Evolutionary conservation across 306 rosid species (phyloP).

Genomic region (Quercus mongolica): DNA sequence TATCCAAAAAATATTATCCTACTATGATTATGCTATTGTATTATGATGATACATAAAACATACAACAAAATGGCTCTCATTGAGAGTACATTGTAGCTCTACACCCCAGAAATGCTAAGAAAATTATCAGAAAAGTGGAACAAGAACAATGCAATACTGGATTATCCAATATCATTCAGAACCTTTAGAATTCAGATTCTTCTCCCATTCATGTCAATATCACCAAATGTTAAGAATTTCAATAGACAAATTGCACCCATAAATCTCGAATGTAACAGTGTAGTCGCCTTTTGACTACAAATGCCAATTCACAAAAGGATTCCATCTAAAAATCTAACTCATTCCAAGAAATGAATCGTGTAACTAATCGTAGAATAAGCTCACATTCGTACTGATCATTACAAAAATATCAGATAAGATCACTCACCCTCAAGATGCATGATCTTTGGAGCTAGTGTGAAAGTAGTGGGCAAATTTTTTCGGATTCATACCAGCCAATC

Average conservation of each 20-base stretch:
- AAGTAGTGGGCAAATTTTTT: background rate
- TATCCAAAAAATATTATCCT: background rate
- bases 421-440: background rate
- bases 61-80: too few species aligned
- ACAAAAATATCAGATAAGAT: background rate
- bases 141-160: too few species aligned
- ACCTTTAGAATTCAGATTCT: too few species aligned
- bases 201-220: too few species aligned
- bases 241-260: too few species aligned
- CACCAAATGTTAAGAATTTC: too few species aligned
- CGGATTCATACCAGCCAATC: background rate
- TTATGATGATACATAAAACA: background rate
- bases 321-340: background rate
- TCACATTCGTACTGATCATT: background rate
- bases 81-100: too few species aligned
- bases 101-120: too few species aligned
- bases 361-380: background rate
- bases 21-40: background rate
- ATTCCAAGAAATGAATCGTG: background rate
- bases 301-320: background rate
- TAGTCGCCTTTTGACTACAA: too few species aligned
- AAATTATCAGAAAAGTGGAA: too few species aligned
- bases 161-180: too few species aligned
- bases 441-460: background rate
- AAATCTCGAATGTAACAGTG: too few species aligned